phyloP scores from a whole-genome alignment of 1,284 basidiomycete species.

The Hypsizygus ulmarius region DNA sequence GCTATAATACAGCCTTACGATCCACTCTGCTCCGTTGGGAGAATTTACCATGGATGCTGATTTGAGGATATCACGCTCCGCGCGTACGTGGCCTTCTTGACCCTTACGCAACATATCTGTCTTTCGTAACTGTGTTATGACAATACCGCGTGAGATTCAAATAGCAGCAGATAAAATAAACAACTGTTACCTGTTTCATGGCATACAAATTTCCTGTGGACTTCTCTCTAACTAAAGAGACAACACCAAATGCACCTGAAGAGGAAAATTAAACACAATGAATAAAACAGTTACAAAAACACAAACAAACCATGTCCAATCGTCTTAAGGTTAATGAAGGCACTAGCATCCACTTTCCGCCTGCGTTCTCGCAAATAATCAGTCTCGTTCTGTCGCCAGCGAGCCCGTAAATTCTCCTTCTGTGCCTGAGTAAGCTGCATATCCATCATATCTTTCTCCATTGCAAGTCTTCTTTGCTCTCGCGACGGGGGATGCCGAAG shows the following conservation, averaged over 20 bases:
- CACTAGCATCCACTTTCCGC: slow-evolving; percentile 78
- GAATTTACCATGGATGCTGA: slow-evolving; percentile 72
- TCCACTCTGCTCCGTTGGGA: slow-evolving; percentile 81
- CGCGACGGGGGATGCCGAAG: slow-evolving; percentile 81
- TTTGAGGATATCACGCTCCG: slow-evolving; percentile 86
- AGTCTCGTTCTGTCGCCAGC: slow-evolving; percentile 87
- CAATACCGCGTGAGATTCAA: slow-evolving; percentile 14
- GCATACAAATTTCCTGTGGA: slow-evolving; percentile 82
- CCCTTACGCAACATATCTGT: slow-evolving; percentile 96
- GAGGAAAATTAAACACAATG: slow-evolving; percentile 20
- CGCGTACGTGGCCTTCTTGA: slow-evolving; percentile 95
- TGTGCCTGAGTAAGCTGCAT: slow-evolving; percentile 70
- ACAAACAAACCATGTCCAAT: slow-evolving; percentile 83
- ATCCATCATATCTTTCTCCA: slow-evolving; percentile 84
- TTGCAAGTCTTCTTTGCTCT: slow-evolving; percentile 78
- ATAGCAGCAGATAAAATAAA: slow-evolving; percentile 19
- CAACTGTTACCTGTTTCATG: slow-evolving; percentile 86
- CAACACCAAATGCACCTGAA: slow-evolving; percentile 92
- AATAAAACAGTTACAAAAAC: slow-evolving; percentile 20
- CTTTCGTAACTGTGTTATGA: slow-evolving; percentile 73
- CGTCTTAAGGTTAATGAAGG: slow-evolving; percentile 89
- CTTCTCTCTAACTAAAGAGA: slow-evolving; percentile 86
- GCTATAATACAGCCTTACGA: slow-evolving; percentile 89
- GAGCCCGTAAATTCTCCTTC: slow-evolving; percentile 69
- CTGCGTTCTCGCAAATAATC: slow-evolving; percentile 84